Percentiles rank a stretch among this genome's conserved stretches.
Evolutionary conservation across 2,329 filamentous ascomycete genomes (phyloP).

Genomic region (Fusarium scirpi): DNA sequence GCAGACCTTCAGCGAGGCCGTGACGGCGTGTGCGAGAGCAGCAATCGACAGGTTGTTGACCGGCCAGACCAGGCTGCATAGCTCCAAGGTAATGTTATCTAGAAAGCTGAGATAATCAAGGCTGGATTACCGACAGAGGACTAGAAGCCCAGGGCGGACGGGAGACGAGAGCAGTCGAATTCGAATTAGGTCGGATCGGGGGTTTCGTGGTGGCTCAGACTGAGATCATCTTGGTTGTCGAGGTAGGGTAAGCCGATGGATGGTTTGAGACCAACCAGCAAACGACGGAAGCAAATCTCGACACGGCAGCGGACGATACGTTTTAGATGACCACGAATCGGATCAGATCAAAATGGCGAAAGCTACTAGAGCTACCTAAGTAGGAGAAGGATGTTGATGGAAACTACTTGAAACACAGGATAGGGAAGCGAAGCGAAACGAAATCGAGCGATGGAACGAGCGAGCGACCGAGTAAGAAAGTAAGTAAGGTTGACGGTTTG

Average conservation of each 20-base stretch:
- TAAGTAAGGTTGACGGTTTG: background rate
- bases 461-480: slow-evolving; percentile 31
- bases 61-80: slow-evolving; percentile 44
- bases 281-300: slow-evolving; percentile 29
- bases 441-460: slow-evolving; percentile 26
- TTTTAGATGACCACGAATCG: slow-evolving; percentile 23
- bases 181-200: slow-evolving; percentile 20
- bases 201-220: slow-evolving; percentile 35
- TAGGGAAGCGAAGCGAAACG: slow-evolving; percentile 32
- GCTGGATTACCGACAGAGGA: slow-evolving; percentile 14
- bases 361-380: slow-evolving; percentile 23
- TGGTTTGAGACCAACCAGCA: slow-evolving; percentile 28
- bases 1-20: slow-evolving; percentile 26
- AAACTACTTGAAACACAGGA: slow-evolving; percentile 30
- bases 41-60: slow-evolving; percentile 39
- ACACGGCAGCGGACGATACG: slow-evolving; percentile 12
- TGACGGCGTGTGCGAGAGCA: slow-evolving; percentile 31
- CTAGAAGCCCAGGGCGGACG: slow-evolving; percentile 18
- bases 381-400: slow-evolving; percentile 18
- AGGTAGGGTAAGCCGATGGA: slow-evolving; percentile 22
- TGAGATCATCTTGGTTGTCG: slow-evolving; percentile 43
- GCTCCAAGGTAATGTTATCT: slow-evolving; percentile 28
- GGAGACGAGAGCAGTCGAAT: slow-evolving; percentile 18
- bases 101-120: slow-evolving; percentile 19
- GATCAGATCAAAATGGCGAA: slow-evolving; percentile 9